These are phyloP conservation scores for Thalassiosira exigua DNA, from an alignment of 352 stramenopile genomes.

Conservation along the genomic window DNA sequence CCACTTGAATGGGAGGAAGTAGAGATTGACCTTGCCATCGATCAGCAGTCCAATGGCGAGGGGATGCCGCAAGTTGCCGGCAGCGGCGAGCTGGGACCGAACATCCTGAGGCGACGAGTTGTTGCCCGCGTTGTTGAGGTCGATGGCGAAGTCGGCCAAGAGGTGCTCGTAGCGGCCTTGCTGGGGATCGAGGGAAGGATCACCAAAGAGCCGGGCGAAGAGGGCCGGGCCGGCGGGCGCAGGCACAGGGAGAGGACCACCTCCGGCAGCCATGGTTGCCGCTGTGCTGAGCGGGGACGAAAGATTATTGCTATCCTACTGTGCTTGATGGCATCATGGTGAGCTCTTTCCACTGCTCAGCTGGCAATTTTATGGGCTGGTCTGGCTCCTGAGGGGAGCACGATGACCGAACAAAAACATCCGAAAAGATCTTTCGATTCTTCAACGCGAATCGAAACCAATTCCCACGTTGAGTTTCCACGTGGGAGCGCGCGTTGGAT, in stretches of 20 bases:
- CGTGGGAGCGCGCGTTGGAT: too few relatives aligned
- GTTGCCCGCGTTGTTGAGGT: not conserved
- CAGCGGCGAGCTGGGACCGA: conserved; percentile 6
- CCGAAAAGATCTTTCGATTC: too few relatives aligned
- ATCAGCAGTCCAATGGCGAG: conserved; percentile 1
- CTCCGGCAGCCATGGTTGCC: too few relatives aligned
- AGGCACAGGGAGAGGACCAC: conserved; percentile 3
- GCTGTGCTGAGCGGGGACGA: too few relatives aligned
- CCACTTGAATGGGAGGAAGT: conserved; percentile 8
- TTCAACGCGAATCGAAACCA: too few relatives aligned
- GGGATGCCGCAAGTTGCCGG: not conserved
- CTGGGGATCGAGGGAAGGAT: conserved; percentile 6
- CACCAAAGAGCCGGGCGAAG: conserved; percentile 14
- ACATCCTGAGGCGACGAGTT: conserved; percentile 2
- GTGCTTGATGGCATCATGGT: too few relatives aligned
- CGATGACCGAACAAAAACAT: too few relatives aligned
- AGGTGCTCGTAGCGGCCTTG: conserved; percentile 7
- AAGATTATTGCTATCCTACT: too few relatives aligned
- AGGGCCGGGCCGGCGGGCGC: not conserved
- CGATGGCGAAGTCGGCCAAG: conserved; percentile 8
- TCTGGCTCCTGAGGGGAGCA: too few relatives aligned
- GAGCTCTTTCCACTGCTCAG: too few relatives aligned
- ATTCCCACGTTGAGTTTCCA: too few relatives aligned
- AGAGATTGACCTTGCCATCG: not conserved
- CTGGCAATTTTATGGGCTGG: too few relatives aligned